Base-by-base conservation (phyloP, 2,329 filamentous ascomycete species). In the Botryotinia narcissicola region DNA sequence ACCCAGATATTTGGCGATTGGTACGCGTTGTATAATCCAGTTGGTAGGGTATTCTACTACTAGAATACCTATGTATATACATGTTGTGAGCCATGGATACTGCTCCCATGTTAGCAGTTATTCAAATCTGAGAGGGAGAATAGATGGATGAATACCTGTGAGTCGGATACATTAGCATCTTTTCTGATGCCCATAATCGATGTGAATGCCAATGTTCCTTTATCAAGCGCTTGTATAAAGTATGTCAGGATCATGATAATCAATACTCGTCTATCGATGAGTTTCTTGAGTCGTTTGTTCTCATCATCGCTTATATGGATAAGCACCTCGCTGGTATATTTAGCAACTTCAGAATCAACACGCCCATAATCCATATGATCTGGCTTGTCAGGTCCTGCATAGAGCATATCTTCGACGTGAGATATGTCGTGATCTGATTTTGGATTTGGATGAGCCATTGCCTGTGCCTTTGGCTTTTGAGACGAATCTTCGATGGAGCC, bases 281-380 rank as follows among this genome's bases (percentile, higher is more conserved):
- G 84, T 70, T 82, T 86, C 75, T 88, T 89, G 70, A 94, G 84
- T 44, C 90, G 84, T 57, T 82, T 85, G 81, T 88, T 90, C 71
- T 91, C 88, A 73, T 87, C 88, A 1, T 85, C 82, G 5, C 86
- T 84, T 78, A 94, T 89, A 2, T 87, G 83, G 68, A 93, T 83
- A 9, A 83, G 84, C 29, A 80, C 85, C 29, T 86, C 85, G 32
- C 85, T 85, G 42, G 89, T 88, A 83, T 94, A 94, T 80, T 90
- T 87, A 68, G 91, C 90, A 54, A 94, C 84, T 82, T 94, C 92
- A 72, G 87, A 85, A 82, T 94, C 92, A 72, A 93, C 86, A 78
- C 87, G 86, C 37, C 85, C 81, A 75, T 87, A 86, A 85, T 92
- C 84, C 74, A 87, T 84, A 70, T 86, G 84, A 71, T 87, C 87